A percentile compares a stretch with the other conserved stretches of the same genome.
phyloP scores from a whole-genome alignment of 2,329 filamentous ascomycete species.

The Alternaria angustiovoidea region DNA sequence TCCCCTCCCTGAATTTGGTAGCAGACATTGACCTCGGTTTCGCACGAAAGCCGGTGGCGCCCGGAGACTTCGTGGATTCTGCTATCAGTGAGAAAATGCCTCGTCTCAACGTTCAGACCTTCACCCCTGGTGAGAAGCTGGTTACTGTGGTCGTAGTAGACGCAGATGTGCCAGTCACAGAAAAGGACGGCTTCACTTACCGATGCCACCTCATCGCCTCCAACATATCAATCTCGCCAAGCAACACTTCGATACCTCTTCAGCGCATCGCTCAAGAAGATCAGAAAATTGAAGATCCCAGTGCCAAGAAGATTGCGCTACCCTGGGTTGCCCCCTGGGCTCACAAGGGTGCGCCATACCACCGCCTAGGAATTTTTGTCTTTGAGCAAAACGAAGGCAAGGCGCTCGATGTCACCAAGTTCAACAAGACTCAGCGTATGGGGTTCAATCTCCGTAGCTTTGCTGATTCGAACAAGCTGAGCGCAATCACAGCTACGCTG shows the following conservation, averaged over 20 bases:
- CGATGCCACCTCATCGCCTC: slow-evolving; percentile 88
- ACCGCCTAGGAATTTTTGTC: slow-evolving; percentile 84
- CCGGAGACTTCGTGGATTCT: slow-evolving; percentile 81
- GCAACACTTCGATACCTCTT: slow-evolving; percentile 47
- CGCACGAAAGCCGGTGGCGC: slow-evolving; percentile 71
- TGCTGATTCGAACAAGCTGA: slow-evolving; percentile 72
- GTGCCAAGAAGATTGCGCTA: slow-evolving; percentile 67
- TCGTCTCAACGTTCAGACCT: slow-evolving; percentile 82
- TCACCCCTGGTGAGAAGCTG: slow-evolving; percentile 80
- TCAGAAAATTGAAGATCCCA: slow-evolving; percentile 57
- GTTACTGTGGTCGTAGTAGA: slow-evolving; percentile 88
- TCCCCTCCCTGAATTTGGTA: slow-evolving; percentile 78
- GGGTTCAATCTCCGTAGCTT: slow-evolving; percentile 80
- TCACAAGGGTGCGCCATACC: slow-evolving; percentile 90
- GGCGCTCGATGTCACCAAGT: slow-evolving; percentile 59
- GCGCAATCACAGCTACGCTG: slow-evolving; percentile 81
- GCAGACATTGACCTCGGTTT: slow-evolving; percentile 86
- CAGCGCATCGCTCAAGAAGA: slow-evolving; percentile 44
- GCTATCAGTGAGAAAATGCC: slow-evolving; percentile 76
- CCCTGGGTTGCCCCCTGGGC: slow-evolving; percentile 88
- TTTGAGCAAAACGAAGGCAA: slow-evolving; percentile 75
- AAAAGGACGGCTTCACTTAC: slow-evolving; percentile 77
- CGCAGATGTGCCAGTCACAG: slow-evolving; percentile 84
- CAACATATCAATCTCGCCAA: slow-evolving; percentile 72
- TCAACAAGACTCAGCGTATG: slow-evolving; percentile 77